A percentile compares a stretch with the other conserved stretches of the same genome.
These are phyloP conservation scores for Fusarium brachygibbosum DNA, from an alignment of 2,329 filamentous ascomycete genomes.

Conservation along the genomic window DNA sequence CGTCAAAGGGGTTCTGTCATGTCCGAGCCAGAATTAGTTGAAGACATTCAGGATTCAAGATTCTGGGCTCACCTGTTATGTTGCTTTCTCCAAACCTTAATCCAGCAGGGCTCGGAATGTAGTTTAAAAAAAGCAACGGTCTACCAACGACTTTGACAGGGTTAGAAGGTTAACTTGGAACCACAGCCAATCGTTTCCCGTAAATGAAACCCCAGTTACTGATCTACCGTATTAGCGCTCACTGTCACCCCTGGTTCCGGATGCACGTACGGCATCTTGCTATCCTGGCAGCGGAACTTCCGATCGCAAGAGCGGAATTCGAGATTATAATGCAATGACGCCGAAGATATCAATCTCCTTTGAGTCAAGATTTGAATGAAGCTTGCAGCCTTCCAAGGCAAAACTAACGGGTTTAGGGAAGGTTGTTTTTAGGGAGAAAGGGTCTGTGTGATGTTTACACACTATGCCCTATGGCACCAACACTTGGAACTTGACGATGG, in stretches of 20 bases:
- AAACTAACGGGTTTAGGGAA: neutral
- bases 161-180: neutral
- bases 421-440: neutral
- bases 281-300: neutral
- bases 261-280: neutral
- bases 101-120: neutral
- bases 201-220: neutral
- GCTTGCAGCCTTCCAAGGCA: neutral
- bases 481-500: no score
- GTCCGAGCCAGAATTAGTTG: neutral
- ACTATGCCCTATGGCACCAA: neutral
- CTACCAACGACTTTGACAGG: no score
- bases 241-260: neutral
- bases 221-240: neutral
- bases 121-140: neutral
- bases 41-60: neutral
- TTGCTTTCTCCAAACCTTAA: neutral
- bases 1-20: neutral
- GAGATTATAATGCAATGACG: neutral
- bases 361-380: neutral
- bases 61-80: neutral
- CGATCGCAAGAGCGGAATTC: neutral
- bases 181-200: neutral
- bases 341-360: neutral
- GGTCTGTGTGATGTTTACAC: neutral